Evolutionary conservation across 352 stramenopile species (phyloP).

Genomic region (Phytopythium kandeliae): DNA sequence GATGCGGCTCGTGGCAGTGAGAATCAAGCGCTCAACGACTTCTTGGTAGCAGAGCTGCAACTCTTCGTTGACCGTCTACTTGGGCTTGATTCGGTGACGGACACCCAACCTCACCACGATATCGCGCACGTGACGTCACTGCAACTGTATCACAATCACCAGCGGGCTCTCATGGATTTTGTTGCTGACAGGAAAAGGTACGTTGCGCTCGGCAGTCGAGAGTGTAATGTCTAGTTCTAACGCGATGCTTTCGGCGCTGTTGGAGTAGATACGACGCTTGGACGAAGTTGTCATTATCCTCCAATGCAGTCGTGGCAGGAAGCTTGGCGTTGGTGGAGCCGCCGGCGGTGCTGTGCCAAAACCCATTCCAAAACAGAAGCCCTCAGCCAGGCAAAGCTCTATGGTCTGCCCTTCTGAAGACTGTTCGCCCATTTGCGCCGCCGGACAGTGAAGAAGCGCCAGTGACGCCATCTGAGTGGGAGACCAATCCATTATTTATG

Average conservation of each 20-base stretch:
- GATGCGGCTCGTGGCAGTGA: slow-evolving; percentile 7
- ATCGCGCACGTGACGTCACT: slow-evolving; percentile 29
- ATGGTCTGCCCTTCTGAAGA: not conserved
- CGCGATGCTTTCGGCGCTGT: not conserved
- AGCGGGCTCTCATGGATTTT: slow-evolving; percentile 43
- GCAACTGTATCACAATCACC: slow-evolving; percentile 44
- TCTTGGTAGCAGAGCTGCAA: slow-evolving; percentile 43
- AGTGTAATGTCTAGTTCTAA: not conserved
- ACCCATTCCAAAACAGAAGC: slow-evolving; percentile 6
- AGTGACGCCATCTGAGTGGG: not conserved
- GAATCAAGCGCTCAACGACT: slow-evolving; percentile 34
- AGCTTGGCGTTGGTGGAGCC: not conserved
- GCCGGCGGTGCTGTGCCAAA: not conserved
- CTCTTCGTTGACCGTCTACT: slow-evolving; percentile 31
- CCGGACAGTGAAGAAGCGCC: not conserved
- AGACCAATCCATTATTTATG: slow-evolving; percentile 4
- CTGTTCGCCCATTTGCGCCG: not conserved
- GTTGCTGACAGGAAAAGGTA: slow-evolving; percentile 48
- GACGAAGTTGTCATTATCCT: not conserved
- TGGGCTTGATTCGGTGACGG: slow-evolving; percentile 3
- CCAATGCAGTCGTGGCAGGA: not conserved
- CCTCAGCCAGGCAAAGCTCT: not conserved
- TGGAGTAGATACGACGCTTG: slow-evolving; percentile 1
- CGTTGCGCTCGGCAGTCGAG: not conserved
- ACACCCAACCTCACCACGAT: slow-evolving; percentile 10